A percentile compares a stretch with the other conserved stretches of the same genome.
These are phyloP conservation scores for Eucalyptus guilfoylei DNA, from an alignment of 345 rosid species.

Conservation along the genomic window DNA sequence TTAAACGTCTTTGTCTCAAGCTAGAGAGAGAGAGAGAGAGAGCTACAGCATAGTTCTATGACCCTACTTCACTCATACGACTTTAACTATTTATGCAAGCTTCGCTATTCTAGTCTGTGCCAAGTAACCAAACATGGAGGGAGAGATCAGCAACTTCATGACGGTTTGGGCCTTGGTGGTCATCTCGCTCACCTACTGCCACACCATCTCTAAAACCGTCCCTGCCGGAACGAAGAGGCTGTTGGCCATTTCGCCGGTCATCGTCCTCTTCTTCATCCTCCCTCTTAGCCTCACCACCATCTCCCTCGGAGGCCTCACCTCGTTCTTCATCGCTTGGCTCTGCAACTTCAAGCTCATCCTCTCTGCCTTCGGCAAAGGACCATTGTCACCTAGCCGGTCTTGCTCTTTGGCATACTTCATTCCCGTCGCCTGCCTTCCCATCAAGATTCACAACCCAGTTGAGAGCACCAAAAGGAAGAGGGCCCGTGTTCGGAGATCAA, in stretches of 20 bases:
- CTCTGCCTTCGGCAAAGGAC: background rate
- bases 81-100: background rate
- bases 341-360: constrained; percentile 10
- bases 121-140: background rate
- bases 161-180: constrained; percentile 3
- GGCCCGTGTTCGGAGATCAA: background rate
- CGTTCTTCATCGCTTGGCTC: constrained; percentile 17
- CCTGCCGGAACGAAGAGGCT: background rate
- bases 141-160: background rate
- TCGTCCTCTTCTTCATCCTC: constrained; percentile 13
- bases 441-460: constrained; percentile 19
- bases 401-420: constrained; percentile 29
- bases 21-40: background rate
- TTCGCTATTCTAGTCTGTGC: background rate
- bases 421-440: constrained; percentile 38
- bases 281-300: constrained; percentile 2
- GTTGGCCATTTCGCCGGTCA: constrained; percentile 2
- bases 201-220: constrained; percentile 1
- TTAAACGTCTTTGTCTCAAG: background rate
- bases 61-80: background rate
- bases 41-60: background rate
- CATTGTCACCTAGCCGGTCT: background rate
- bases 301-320: background rate
- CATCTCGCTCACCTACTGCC: background rate
- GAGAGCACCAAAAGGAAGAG: background rate